phyloP scores from a whole-genome alignment of 2,329 filamentous ascomycete genomes.

The Nigrospora osmanthi region DNA sequence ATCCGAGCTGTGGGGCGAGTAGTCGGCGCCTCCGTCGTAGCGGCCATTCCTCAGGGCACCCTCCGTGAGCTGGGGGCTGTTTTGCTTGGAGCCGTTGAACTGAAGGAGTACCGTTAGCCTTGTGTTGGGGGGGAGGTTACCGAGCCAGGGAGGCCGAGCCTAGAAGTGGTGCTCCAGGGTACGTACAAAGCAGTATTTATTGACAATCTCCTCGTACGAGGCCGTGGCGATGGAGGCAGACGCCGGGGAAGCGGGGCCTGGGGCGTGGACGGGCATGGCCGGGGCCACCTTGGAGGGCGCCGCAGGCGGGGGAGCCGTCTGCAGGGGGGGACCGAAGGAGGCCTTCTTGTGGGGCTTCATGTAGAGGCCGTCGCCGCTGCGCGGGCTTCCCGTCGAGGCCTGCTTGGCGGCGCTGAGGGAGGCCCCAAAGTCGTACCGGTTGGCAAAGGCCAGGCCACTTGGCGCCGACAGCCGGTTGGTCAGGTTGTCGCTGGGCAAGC shows the following conservation, averaged over 20 bases:
- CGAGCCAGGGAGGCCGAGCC: slow-evolving; percentile 10
- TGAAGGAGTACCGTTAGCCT: slow-evolving; percentile 21
- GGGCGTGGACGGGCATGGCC: not conserved
- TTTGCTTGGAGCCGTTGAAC: slow-evolving; percentile 54
- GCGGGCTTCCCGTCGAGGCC: slow-evolving; percentile 48
- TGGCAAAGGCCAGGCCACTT: slow-evolving; percentile 72
- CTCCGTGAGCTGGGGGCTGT: slow-evolving; percentile 41
- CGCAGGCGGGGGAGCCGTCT: not conserved
- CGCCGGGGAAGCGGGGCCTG: slow-evolving; percentile 31
- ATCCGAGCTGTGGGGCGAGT: slow-evolving; percentile 23
- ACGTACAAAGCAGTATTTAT: slow-evolving; percentile 99
- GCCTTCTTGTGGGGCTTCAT: slow-evolving; percentile 43
- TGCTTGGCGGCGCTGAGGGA: slow-evolving; percentile 79
- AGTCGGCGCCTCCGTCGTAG: slow-evolving; percentile 33
- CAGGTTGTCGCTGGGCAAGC: slow-evolving; percentile 55
- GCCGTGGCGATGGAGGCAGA: slow-evolving; percentile 62
- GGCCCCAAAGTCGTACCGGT: slow-evolving; percentile 93
- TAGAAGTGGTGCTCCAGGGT: slow-evolving; percentile 24
- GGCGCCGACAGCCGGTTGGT: slow-evolving; percentile 42
- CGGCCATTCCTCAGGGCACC: slow-evolving; percentile 34
- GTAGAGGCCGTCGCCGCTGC: slow-evolving; percentile 39
- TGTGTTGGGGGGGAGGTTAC: slow-evolving; percentile 2
- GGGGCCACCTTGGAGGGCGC: slow-evolving; percentile 6
- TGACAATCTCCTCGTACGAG: slow-evolving; percentile 92
- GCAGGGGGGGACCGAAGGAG: slow-evolving; percentile 10